A percentile compares a stretch with the other conserved stretches of the same genome.
Evolutionary conservation across 2,329 filamentous ascomycete species (phyloP).

Genomic region (Penicillium sp.): DNA sequence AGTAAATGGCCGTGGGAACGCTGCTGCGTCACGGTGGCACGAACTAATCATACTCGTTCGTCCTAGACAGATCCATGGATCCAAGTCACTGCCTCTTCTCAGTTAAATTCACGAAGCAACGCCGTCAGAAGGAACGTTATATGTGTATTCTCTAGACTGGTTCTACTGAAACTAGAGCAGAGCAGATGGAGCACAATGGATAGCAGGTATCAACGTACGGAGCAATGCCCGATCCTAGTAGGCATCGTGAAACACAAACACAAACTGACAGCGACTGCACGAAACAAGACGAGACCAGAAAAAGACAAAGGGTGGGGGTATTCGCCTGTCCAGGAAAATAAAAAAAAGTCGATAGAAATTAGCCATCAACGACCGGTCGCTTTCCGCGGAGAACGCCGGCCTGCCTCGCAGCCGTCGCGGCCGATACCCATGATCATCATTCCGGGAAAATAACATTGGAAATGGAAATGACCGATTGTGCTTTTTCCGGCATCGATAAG

Average conservation of each 20-base stretch:
- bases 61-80: neutral
- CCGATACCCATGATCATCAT: neutral
- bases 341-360: neutral
- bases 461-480: neutral
- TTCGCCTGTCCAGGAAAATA: slow-evolving; percentile 16
- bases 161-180: neutral
- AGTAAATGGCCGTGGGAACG: neutral
- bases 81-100: neutral
- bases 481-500: neutral
- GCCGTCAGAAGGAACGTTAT: neutral
- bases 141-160: neutral
- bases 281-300: neutral
- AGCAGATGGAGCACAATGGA: neutral
- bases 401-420: neutral
- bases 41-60: neutral
- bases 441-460: neutral
- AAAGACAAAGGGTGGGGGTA: slow-evolving; percentile 18
- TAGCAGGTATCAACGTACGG: neutral
- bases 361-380: neutral
- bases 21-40: neutral
- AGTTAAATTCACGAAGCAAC: neutral
- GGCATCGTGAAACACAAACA: neutral
- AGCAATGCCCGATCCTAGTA: neutral
- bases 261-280: neutral
- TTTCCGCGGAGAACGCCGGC: slow-evolving; percentile 10